Base-by-base conservation (phyloP, 1,139 yeast species). In the Geotrichum cucujoidarum region DNA sequence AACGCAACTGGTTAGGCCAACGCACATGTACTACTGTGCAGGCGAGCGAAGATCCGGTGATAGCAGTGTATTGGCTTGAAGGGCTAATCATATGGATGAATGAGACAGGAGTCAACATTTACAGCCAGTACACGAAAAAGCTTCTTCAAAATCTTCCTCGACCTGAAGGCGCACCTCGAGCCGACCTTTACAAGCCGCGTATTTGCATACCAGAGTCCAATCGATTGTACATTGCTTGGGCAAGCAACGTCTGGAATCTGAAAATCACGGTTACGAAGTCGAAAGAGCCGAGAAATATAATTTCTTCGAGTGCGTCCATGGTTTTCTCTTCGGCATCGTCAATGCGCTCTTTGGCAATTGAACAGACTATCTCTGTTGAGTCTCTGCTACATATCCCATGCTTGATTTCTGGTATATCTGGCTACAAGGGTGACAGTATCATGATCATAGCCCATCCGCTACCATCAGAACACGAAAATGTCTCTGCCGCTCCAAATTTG, bases 171-270 rank as follows among this genome's bases (percentile, higher is more conserved):
- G 72, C 81, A 0, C 84, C 83, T 2, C 71, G 94, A 25, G 81
- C 95, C 10, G 97, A 88, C 56, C 65, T 89, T 37, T 88, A 83
- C 60, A 82, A 94, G 81, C 97, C 97, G 0, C 74, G 86, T 42
- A 74, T 85, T 3, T 78, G 78, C 49, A 74, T 77, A 47, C 80
- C 84, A 0, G 95, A 85, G 56, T 68, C 75, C 0, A 84, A 83
- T 59, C 66, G 89, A 47, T 69, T 89, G 6, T 67, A 86, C 2
- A 74, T 92, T 36, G 95, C 90, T 0, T 92, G 97, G 97, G 86
- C 81, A 2, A 74, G 79, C 54, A 76, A 80, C 53, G 71, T 92
- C 1, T 89, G 95, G 95, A 72, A 78, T 34, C 69, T 90, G 37
- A 73, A 82, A 55, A 70, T 84, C 43, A 53, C 53, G 29, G 54